Percentiles rank a stretch among this genome's conserved stretches.
These are phyloP conservation scores for Aspergillus cavernicola DNA, from an alignment of 495 filamentous ascomycete species.

Conservation along the genomic window DNA sequence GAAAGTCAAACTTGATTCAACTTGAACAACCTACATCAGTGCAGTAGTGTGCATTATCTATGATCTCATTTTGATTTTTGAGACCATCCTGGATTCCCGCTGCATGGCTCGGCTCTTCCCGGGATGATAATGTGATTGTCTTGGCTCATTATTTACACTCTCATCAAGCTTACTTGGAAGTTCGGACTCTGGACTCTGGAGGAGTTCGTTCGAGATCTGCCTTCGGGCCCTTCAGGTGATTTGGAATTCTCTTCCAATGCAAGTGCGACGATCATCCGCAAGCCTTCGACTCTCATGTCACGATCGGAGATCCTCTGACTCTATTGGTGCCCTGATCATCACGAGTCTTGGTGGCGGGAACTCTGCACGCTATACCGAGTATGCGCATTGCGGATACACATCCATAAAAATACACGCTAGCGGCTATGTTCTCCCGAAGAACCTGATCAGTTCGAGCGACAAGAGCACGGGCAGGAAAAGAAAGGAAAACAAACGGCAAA, in stretches of 20 bases:
- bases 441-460: no score
- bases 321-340: background rate
- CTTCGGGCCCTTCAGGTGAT: background rate
- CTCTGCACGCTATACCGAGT: no score
- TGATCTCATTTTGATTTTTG: constrained; percentile 4
- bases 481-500: no score
- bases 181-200: no score
- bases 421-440: no score
- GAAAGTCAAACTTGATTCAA: no score
- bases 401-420: no score
- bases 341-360: background rate
- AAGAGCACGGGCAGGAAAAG: no score
- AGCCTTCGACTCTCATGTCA: background rate
- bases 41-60: background rate
- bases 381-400: no score
- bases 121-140: background rate
- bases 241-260: background rate
- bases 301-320: background rate
- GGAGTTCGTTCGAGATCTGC: background rate
- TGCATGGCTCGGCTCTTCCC: constrained; percentile 5
- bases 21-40: background rate
- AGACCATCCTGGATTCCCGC: constrained; percentile 1
- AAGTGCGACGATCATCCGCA: constrained; percentile 1
- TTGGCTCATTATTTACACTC: background rate
- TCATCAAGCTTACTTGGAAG: no score